phyloP scores from a whole-genome alignment of 2,329 filamentous ascomycete species.

The Aureobasidium lini region DNA sequence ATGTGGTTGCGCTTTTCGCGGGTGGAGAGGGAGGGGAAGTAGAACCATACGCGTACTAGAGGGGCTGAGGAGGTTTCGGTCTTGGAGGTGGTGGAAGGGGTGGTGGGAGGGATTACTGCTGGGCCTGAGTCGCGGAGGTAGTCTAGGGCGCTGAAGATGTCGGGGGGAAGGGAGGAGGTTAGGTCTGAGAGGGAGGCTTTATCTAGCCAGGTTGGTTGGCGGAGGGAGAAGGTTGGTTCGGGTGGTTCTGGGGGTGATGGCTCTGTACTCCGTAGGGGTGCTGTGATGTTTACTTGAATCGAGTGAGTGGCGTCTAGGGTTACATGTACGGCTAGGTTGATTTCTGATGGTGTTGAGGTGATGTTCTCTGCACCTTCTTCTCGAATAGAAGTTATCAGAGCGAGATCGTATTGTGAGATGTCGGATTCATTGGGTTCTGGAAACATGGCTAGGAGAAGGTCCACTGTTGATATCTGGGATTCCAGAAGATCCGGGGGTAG shows the following conservation, averaged over 20 bases:
- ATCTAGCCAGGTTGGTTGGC: constrained; percentile 47
- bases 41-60: constrained; percentile 53
- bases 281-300: constrained; percentile 30
- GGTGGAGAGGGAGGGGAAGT: constrained; percentile 55
- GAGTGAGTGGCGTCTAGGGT: background rate
- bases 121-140: constrained; percentile 34
- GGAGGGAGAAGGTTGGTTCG: constrained; percentile 35
- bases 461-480: background rate
- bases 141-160: constrained; percentile 41
- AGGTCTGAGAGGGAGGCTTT: constrained; percentile 36
- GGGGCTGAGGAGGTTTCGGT: constrained; percentile 16
- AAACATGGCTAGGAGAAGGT: constrained; percentile 13
- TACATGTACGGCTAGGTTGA: background rate
- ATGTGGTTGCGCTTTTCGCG: constrained; percentile 52
- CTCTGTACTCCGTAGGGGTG: constrained; percentile 26
- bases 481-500: constrained; percentile 6
- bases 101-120: constrained; percentile 17
- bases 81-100: background rate
- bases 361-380: background rate
- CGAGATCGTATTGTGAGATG: background rate
- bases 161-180: constrained; percentile 25
- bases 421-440: background rate
- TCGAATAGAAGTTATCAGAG: background rate
- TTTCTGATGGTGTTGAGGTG: background rate
- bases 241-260: constrained; percentile 32